Percentiles rank a stretch among this genome's conserved stretches.
Evolutionary conservation across 305 asterid genomes (phyloP).

Genomic region (Salvia sclarea): DNA sequence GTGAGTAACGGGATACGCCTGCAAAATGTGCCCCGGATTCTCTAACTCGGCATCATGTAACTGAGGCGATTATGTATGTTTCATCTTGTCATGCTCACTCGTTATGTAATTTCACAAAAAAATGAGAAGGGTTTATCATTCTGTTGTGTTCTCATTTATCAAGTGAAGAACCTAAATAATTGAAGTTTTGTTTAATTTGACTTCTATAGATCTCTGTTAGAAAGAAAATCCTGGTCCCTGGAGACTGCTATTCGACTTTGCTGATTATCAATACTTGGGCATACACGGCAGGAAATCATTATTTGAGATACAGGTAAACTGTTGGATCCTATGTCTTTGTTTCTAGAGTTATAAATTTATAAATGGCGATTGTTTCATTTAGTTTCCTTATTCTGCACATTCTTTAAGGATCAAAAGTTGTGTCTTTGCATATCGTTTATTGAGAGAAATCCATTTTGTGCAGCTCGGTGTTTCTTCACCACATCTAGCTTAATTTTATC

Average conservation of each 20-base stretch:
- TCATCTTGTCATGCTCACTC: not conserved
- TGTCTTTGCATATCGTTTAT: not conserved
- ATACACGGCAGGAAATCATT: not conserved
- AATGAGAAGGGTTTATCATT: not conserved
- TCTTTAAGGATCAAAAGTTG: not conserved
- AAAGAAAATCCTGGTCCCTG: not conserved
- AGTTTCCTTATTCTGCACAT: not conserved
- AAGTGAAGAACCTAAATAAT: not conserved
- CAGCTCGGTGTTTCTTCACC: conserved; percentile 22
- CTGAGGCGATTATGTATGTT: not conserved
- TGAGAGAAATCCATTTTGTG: conserved; percentile 7
- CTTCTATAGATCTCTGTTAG: conserved; percentile 1
- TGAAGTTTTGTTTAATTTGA: not conserved
- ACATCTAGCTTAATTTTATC: conserved; percentile 1
- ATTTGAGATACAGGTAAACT: not conserved
- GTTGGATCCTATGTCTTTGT: not conserved
- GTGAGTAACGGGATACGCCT: not conserved
- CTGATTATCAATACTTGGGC: conserved; percentile 2
- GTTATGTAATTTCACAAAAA: not conserved
- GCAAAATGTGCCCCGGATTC: not conserved
- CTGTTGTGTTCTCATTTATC: not conserved
- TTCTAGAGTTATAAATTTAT: not conserved
- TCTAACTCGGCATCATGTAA: not conserved
- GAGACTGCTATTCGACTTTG: not conserved
- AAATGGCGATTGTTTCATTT: not conserved